These are phyloP conservation scores for Linderniella brevidens DNA, from an alignment of 257 asterid genomes.

Conservation along the genomic window DNA sequence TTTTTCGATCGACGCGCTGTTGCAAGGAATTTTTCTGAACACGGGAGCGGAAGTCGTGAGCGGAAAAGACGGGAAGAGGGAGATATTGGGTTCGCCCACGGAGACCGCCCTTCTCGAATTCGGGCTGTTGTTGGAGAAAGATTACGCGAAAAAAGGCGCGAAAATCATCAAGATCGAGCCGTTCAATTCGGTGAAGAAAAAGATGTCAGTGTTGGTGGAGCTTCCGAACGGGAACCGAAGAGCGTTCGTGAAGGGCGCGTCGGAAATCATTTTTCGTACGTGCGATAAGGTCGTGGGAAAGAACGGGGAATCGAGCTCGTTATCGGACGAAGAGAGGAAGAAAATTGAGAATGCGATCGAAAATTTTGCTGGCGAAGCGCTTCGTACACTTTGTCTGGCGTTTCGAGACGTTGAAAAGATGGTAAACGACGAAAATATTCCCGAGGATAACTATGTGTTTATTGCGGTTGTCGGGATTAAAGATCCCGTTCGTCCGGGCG, in stretches of 20 bases:
- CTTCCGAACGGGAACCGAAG: slow-evolving; percentile 45
- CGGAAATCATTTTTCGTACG: slow-evolving; percentile 62
- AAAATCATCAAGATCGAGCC: slow-evolving; percentile 45
- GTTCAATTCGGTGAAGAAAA: slow-evolving; percentile 71
- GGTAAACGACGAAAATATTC: slow-evolving; percentile 36
- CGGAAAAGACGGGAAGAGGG: slow-evolving; percentile 34
- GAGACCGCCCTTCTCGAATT: slow-evolving; percentile 61
- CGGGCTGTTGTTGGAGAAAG: slow-evolving; percentile 27
- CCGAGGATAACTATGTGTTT: slow-evolving; percentile 44
- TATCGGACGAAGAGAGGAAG: slow-evolving; percentile 27
- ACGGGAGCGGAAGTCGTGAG: slow-evolving; percentile 56
- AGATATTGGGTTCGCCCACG: slow-evolving; percentile 63
- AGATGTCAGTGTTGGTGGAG: slow-evolving; percentile 70
- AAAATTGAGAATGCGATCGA: slow-evolving; percentile 33
- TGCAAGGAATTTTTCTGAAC: slow-evolving; percentile 42
- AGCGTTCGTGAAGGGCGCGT: slow-evolving; percentile 82
- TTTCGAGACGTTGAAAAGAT: slow-evolving; percentile 48
- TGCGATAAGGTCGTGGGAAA: slow-evolving; percentile 50
- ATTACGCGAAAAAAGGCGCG: slow-evolving; percentile 14
- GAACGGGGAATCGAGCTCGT: slow-evolving; percentile 38
- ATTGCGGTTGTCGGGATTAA: slow-evolving; percentile 79
- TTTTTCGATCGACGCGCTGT: slow-evolving; percentile 9
- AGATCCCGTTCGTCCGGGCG: slow-evolving; percentile 89
- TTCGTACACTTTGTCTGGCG: slow-evolving; percentile 73
- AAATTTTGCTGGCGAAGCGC: slow-evolving; percentile 66